Evolutionary conservation across 768 basidiomycete genomes (phyloP).

Genomic region (Serendipita vermifera): DNA sequence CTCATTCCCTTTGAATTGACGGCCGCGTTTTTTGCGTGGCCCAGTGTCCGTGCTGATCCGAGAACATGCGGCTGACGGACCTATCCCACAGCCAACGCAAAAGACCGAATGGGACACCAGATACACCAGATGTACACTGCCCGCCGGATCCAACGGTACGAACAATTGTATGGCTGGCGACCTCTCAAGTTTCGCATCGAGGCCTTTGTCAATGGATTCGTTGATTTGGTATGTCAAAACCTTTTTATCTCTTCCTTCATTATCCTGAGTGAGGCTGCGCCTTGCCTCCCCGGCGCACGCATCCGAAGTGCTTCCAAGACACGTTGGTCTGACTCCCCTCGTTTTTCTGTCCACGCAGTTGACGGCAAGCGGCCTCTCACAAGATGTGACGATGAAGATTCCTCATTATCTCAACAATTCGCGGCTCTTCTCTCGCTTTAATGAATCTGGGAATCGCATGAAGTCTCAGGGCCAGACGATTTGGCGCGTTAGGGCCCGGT

Average conservation of each 20-base stretch:
- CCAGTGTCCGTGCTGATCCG: too few relatives aligned
- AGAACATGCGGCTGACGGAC: too few relatives aligned
- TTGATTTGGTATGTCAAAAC: background rate
- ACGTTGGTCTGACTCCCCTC: background rate
- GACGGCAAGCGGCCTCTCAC: background rate
- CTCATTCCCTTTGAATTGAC: too few relatives aligned
- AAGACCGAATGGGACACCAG: background rate
- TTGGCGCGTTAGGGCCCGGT: conserved; percentile 4
- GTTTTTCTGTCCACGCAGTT: background rate
- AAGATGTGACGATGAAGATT: conserved; percentile 8
- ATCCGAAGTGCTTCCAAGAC: background rate
- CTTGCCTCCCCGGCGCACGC: background rate
- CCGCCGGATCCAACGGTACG: conserved; percentile 2
- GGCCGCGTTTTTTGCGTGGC: too few relatives aligned
- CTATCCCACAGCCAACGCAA: background rate
- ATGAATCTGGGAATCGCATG: conserved; percentile 9
- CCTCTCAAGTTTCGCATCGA: conserved; percentile 8
- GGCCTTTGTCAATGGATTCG: conserved; percentile 5
- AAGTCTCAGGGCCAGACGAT: conserved; percentile 7
- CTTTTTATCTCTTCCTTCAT: background rate
- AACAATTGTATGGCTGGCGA: conserved; percentile 6
- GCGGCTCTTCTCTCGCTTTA: conserved; percentile 3
- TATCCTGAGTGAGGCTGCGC: background rate
- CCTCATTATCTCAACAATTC: conserved; percentile 9
- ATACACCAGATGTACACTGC: conserved; percentile 4